Percentiles rank a stretch among this genome's conserved stretches.
Evolutionary conservation across 2,329 filamentous ascomycete species (phyloP).

Genomic region (Zymoseptoria passerinii): DNA sequence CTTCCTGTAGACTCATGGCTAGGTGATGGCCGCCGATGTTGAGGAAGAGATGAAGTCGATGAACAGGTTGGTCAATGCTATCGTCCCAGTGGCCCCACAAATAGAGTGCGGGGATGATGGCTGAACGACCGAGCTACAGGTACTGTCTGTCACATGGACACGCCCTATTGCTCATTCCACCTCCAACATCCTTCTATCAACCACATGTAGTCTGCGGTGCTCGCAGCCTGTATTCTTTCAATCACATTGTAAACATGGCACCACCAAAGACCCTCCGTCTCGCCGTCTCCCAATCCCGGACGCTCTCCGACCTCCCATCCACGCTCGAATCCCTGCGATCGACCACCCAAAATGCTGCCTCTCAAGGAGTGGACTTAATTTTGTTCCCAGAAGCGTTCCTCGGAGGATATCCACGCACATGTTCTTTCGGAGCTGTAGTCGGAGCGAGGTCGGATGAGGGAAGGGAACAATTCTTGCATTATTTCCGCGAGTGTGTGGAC

Average conservation of each 20-base stretch:
- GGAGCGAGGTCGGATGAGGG: conserved; percentile 61
- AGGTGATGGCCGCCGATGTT: no score
- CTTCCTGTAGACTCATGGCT: no score
- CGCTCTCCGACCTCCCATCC: conserved; percentile 39
- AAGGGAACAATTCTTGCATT: conserved; percentile 71
- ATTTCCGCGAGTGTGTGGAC: conserved; percentile 73
- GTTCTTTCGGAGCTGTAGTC: conserved; percentile 65
- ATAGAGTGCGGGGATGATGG: no score
- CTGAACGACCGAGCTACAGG: no score
- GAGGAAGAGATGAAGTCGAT: no score
- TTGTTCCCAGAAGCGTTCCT: conserved; percentile 89
- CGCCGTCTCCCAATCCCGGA: conserved; percentile 43
- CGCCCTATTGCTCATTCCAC: no score
- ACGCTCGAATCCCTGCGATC: conserved; percentile 60
- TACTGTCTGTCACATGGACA: no score
- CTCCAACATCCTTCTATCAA: no score
- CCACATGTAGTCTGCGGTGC: not conserved
- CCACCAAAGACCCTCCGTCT: conserved; percentile 35
- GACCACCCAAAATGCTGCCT: conserved; percentile 57
- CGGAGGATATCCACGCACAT: conserved; percentile 81
- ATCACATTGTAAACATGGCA: conserved; percentile 18
- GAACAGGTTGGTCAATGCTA: no score
- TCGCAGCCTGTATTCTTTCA: not conserved
- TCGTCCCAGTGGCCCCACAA: no score
- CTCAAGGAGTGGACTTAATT: conserved; percentile 55